Percentiles rank a stretch among this genome's conserved stretches.
Evolutionary conservation across 2,329 filamentous ascomycete species (phyloP).

Genomic region (Fusarium keratoplasticum): DNA sequence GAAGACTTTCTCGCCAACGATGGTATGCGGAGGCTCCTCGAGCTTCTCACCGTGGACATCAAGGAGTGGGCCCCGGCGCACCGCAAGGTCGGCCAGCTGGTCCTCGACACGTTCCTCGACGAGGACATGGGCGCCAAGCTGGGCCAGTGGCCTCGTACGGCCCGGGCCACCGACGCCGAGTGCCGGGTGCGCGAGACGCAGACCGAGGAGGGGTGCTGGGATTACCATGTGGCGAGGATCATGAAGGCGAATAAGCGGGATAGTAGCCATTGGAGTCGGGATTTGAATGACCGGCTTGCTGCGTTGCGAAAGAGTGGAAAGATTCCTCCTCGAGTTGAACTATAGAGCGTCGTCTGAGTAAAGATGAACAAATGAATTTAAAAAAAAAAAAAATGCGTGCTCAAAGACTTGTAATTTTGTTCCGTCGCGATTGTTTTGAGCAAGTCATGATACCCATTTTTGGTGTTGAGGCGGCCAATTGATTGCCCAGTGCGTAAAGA

Average conservation of each 20-base stretch:
- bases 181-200: constrained; percentile 49
- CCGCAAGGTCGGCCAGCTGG: constrained; percentile 67
- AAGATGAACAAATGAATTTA: background rate
- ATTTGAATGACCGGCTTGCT: constrained; percentile 52
- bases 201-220: constrained; percentile 67
- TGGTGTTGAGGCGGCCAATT: constrained; percentile 9
- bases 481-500: constrained; percentile 23
- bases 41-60: constrained; percentile 61
- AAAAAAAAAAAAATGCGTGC: background rate
- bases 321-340: constrained; percentile 43
- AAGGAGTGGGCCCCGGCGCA: constrained; percentile 62
- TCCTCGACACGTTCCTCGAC: constrained; percentile 76
- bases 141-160: constrained; percentile 65
- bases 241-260: constrained; percentile 52
- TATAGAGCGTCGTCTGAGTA: constrained; percentile 44
- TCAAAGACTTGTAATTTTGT: background rate
- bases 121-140: constrained; percentile 69
- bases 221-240: constrained; percentile 61
- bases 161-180: constrained; percentile 48
- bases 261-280: constrained; percentile 59
- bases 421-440: background rate
- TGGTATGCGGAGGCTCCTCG: constrained; percentile 67
- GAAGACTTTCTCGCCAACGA: constrained; percentile 64
- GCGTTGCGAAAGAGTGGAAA: constrained; percentile 46
- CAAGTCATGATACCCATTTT: background rate